Evolutionary conservation across 768 basidiomycete genomes (phyloP), one percentile per base, ranked within the genome.

Genomic region (Auriscalpium microsporum): DNA sequence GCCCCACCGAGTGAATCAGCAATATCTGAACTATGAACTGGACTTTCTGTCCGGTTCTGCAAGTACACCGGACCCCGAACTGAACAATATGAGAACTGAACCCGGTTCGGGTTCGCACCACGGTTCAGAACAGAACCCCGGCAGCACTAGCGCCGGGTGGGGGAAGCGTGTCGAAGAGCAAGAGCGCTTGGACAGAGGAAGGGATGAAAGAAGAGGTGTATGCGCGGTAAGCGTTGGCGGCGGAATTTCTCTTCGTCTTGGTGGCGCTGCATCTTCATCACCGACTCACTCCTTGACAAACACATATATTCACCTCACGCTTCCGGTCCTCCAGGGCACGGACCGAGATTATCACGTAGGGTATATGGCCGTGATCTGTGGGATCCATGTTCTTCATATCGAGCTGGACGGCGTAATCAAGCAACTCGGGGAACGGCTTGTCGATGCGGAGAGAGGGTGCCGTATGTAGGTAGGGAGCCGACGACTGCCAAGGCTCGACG

Each of bases 231-330:
- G 88, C 90, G 66, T 96, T 90, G 8, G 86, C 77, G 64, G 87
- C 80, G 2, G 94, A 94, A 94, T 71, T 98, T 99, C 75, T 99
- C 96, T 65, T 98, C 93, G 65, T 99, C 96, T 0, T 71, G 62
- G 63, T 91, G 92, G 55, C 78, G 65, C 63, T 84, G 83, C 75
- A 85, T 80, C 1, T 72, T 72, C n/a, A 74, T 69, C 46, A 98
- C 71, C 3, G 53, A n/a, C n/a, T n/a, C n/a, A 54, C 36, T 78
- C 71, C 65, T 94, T 93, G 77, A 17, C 38, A 4, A 16, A 36
- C 36, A 46, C n/a, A 28, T 17, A 1, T 14, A 68, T 84, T 61
- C 63, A 90, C 92, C 34, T 75, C 64, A 58, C 75, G 76, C 70
- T 87, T 91, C 93, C 94, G 97, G 34, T 86, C 79, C 55, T 91